Evolutionary conservation across 2,329 filamentous ascomycete species (phyloP), one percentile per base, ranked within the genome.

Genomic region (Beauveria scarabaeidicola): DNA sequence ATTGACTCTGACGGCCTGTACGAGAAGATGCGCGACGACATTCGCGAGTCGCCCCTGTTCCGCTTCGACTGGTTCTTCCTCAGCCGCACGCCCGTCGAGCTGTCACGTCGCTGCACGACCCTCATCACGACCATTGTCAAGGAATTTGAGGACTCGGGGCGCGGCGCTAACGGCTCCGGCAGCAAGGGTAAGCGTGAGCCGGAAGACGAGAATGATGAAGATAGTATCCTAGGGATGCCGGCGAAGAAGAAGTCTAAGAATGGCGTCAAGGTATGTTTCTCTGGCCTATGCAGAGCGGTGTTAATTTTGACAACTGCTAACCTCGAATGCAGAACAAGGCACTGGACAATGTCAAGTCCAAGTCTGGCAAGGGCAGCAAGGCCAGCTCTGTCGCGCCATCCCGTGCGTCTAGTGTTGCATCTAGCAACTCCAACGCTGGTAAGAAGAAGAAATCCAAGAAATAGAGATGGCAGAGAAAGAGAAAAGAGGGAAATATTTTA

Each of bases 61-160:
- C 86, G 94, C 43, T 99, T 99, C 68, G 94, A 99, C 72, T 99
- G 95, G 95, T 99, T 99, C 78, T 97, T 99, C 80, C 81, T 99
- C 44, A 96, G 90, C 72, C 85, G 94, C 50, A 99, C 93, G 4
- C 91, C 94, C 0, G 87, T 92, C 53, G 94, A 99, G 74, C 88
- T 99, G 66, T 89, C 91, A 63, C 87, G 94, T 67, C 85, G 95
- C 56, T 97, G 94, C 76, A 95, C 90, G 36, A 99, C 95, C 1
- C 81, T 99, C 56, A 84, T 99, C 64, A 96, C 93, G 40, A 96
- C 94, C 0, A 91, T 99, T 52, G 89, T 94, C 56, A 89, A 94
- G 73, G 94, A 99, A 74, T 96, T 97, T 73, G 93, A 97, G 70
- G 86, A 88, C 58, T 79, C 81, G 50, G 74, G 77, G 9, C 71